Base-by-base conservation (phyloP, 2,329 filamentous ascomycete genomes). In the Paecilomyces formosus region DNA sequence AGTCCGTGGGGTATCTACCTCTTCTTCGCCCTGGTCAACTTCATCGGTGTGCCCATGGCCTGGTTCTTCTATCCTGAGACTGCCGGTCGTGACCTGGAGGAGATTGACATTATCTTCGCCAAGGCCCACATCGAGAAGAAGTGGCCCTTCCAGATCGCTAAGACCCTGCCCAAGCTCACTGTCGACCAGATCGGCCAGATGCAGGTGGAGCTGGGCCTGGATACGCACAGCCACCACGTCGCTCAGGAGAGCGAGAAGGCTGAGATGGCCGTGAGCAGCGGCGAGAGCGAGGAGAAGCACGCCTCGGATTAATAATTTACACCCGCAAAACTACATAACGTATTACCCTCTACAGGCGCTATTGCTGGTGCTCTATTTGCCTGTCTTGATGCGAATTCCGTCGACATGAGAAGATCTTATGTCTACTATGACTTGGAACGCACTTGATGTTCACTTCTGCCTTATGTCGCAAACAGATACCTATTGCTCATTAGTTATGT, bases 1-100 rank as follows among this genome's bases (percentile, higher is more conserved):
- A 70, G 70, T 49, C 56, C 61, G 15, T 73, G 70, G 70, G 65
- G 65, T 50, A 65, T 65, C 7, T 73, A 72, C 56, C 63, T 73
- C 28, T 71, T 71, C 61, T 71, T 72, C 57, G 66, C 65, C 8
- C 58, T 61, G 1, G 53, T 69, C 51, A 67, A 69, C 60, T 62
- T 62, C 33, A 54, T 54, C 18, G 65, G 66, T 49, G 58, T 70
- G 3, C 68, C 67, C 1, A 55, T 67, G 11, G 63, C 70, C 52
- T 72, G 65, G 52, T 72, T 73, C 59, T 71, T 70, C 62, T 71
- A 70, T 54, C 65, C 66, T 0, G 69, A 72, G 57, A 70, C 69
- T 7, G 62, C 65, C 15, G 58, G 64, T 6, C 66, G 69, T 21
- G 62, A 62, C 3, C 58, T 71, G 15, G 69, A 72, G 55, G 69